Evolutionary conservation across 352 stramenopile species (phyloP), one percentile per base, ranked within the genome.

Genomic region (Phytophthora megakarya): DNA sequence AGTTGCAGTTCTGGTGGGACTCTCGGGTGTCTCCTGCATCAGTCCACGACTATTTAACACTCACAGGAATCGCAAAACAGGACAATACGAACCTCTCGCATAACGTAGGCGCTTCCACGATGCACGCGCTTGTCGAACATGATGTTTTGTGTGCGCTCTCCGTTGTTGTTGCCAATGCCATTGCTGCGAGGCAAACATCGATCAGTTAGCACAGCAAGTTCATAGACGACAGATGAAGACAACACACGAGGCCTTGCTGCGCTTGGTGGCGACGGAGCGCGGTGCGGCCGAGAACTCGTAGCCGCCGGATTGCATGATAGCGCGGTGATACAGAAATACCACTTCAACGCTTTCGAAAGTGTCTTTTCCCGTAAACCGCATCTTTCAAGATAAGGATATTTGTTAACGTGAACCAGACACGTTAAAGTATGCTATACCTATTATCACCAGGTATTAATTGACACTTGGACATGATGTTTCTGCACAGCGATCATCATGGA

Each of bases 121-220:
- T 98, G 87, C 35, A 98, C 84, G n/a, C 95, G 83, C 40, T 84
- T 81, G 68, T 98, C 92, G 48, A 86, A 98, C 94, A 98, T 98
- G 61, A 98, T 95, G 62, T 98, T 98, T 51, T 95, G 85, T 12
- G 74, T 15, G 39, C 80, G 67, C 12, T 90, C 82, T 25, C 25
- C 50, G 4, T 75, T 82, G 61, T 32, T 28, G 33, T 64, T 64
- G 33, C 18, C 45, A 40, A 32, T 65, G 45, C 37, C 44, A 54
- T 61, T 67, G 25, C 55, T 70, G 44, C 19, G 11, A 12, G 12
- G 22, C 15, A n/a, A 46, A 32, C 26, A 32, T 32, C 9, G 9
- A 9, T 9, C 26, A 32, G 30, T 11, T n/a, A 35, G 8, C 2
- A 2, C 30, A 35, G 3, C 30, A 53, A 10, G 16, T 18, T 5